phyloP scores from a whole-genome alignment of 768 basidiomycete species.

The Phanerochaete sordida region DNA sequence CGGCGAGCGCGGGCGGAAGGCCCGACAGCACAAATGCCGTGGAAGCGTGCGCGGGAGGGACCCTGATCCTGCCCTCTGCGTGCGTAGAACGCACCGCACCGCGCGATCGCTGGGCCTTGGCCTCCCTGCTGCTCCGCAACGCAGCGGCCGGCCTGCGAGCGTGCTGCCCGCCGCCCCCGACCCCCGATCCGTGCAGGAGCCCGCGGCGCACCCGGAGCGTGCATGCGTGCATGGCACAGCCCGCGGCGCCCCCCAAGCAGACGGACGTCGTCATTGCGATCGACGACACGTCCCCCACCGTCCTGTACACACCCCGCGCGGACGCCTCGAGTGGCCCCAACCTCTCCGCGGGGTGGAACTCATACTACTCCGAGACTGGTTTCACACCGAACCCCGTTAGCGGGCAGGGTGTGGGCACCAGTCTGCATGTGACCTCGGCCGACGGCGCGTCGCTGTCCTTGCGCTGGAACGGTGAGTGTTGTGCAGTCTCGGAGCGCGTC shows the following conservation, averaged over 20 bases:
- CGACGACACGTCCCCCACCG: conserved; percentile 64
- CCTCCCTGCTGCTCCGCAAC: neutral
- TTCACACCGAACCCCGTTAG: conserved; percentile 36
- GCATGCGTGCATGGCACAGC: conserved; percentile 35
- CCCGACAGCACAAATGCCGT: conserved; percentile 1
- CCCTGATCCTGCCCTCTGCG: conserved; percentile 3
- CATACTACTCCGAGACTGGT: conserved; percentile 51
- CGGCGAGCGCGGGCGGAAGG: neutral
- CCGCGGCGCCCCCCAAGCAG: conserved; percentile 17
- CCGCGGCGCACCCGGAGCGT: neutral
- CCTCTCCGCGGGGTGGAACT: conserved; percentile 62
- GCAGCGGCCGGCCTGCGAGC: neutral
- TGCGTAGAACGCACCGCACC: too few relatives aligned
- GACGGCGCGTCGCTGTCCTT: conserved; percentile 55
- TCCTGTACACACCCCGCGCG: conserved; percentile 57
- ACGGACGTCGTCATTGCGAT: conserved; percentile 37
- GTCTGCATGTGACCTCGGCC: conserved; percentile 58
- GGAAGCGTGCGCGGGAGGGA: neutral
- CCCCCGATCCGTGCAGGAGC: too few relatives aligned
- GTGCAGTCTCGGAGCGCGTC: neutral
- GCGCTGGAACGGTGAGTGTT: conserved; percentile 56
- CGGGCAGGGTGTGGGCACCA: conserved; percentile 47
- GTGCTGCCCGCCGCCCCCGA: too few relatives aligned
- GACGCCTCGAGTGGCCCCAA: conserved; percentile 49
- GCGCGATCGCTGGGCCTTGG: neutral